These are phyloP conservation scores for Phytophthora hibernalis DNA, from an alignment of 352 stramenopile genomes.

Conservation along the genomic window DNA sequence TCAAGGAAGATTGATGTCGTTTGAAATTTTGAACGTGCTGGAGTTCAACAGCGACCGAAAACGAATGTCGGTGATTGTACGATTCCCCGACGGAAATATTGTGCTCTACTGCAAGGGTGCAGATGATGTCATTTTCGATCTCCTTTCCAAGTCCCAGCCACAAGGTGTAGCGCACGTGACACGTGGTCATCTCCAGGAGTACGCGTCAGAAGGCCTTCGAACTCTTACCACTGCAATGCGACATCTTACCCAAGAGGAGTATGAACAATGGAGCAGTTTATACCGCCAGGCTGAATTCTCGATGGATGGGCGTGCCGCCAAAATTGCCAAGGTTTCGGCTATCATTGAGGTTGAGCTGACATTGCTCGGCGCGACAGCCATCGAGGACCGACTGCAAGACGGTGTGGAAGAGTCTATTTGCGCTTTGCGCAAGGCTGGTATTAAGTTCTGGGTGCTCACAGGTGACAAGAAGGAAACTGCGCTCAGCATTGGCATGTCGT, in stretches of 20 bases:
- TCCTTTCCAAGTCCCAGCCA: slow-evolving; percentile 67
- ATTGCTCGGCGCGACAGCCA: slow-evolving; percentile 91
- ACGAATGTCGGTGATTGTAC: slow-evolving; percentile 97
- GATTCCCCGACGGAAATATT: slow-evolving; percentile 74
- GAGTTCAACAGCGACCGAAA: slow-evolving; percentile 99
- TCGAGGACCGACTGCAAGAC: slow-evolving; percentile 94
- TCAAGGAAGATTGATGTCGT: slow-evolving; percentile 77
- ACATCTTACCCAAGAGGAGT: slow-evolving; percentile 72
- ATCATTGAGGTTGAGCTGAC: slow-evolving; percentile 89
- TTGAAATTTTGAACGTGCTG: slow-evolving; percentile 95
- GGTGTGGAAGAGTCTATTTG: slow-evolving; percentile 93
- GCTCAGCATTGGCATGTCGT: slow-evolving; percentile 90
- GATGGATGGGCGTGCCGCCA: slow-evolving; percentile 70
- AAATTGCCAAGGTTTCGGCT: slow-evolving; percentile 79
- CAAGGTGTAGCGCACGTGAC: slow-evolving; percentile 85
- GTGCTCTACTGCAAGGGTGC: slow-evolving; percentile 87
- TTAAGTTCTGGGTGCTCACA: slow-evolving; percentile 97
- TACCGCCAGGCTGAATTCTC: slow-evolving; percentile 84
- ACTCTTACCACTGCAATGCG: slow-evolving; percentile 81
- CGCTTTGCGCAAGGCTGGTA: slow-evolving; percentile 92
- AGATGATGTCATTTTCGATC: slow-evolving; percentile 84
- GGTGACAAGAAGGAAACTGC: slow-evolving; percentile 92
- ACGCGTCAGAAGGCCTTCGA: slow-evolving; percentile 78
- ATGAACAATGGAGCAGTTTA: slow-evolving; percentile 72
- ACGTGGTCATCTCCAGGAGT: slow-evolving; percentile 83